These are phyloP conservation scores for Colletotrichum sp. DNA, from an alignment of 2,329 filamentous ascomycete genomes.

Conservation along the genomic window DNA sequence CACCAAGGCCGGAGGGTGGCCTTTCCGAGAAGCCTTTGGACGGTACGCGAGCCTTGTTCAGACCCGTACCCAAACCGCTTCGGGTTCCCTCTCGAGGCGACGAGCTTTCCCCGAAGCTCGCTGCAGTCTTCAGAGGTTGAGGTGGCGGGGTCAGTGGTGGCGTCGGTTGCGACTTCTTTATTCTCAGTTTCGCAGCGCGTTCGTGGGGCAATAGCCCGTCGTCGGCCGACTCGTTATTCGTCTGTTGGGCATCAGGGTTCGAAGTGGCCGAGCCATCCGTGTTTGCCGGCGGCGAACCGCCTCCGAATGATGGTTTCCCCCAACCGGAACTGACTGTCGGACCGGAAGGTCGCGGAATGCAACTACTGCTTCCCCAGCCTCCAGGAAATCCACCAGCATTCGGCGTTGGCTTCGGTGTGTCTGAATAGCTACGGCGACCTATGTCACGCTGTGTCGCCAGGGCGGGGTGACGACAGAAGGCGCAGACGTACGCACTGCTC, in stretches of 20 bases:
- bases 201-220: constrained; percentile 42
- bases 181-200: constrained; percentile 34
- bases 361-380: not conserved
- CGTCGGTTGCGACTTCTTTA: not conserved
- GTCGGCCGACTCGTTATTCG: not conserved
- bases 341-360: not conserved
- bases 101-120: not conserved
- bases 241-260: not conserved
- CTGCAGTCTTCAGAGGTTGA: not conserved
- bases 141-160: not conserved
- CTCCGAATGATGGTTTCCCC: constrained; percentile 5
- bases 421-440: constrained; percentile 16
- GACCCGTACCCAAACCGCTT: not conserved
- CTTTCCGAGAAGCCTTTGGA: not conserved
- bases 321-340: constrained; percentile 1
- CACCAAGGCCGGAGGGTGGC: not conserved
- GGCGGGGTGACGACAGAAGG: constrained; percentile 37
- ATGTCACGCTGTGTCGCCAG: not conserved
- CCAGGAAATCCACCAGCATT: not conserved
- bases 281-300: not conserved
- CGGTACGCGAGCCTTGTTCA: not conserved
- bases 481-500: constrained; percentile 44
- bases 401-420: not conserved
- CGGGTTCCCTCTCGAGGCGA: not conserved
- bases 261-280: not conserved